These are phyloP conservation scores for Leucogyrophana mollusca DNA, from an alignment of 768 basidiomycete species.

Conservation along the genomic window DNA sequence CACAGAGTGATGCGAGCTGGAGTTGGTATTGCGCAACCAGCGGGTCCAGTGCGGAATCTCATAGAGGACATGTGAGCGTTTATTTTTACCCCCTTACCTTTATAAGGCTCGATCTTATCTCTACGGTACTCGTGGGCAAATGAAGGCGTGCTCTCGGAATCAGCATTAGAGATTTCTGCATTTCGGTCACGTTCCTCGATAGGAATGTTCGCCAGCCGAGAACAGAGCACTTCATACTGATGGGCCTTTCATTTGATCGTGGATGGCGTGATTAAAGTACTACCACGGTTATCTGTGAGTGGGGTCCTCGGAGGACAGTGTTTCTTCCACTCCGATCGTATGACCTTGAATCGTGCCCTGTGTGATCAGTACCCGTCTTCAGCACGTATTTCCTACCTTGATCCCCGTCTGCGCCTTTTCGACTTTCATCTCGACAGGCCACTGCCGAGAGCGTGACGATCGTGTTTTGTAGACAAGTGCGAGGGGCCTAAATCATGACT, in stretches of 20 bases:
- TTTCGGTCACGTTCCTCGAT: not conserved
- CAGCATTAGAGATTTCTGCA: not conserved
- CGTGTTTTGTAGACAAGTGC: too few relatives aligned
- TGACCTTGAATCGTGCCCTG: not conserved
- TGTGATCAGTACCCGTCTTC: slow-evolving; percentile 81
- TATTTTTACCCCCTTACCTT: slow-evolving; percentile 11
- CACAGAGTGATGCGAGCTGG: slow-evolving; percentile 8
- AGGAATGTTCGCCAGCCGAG: not conserved
- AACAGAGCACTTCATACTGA: too few relatives aligned
- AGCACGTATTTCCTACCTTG: too few relatives aligned
- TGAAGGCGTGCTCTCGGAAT: not conserved
- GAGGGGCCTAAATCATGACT: too few relatives aligned
- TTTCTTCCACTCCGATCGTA: not conserved
- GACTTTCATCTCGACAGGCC: slow-evolving; percentile 93
- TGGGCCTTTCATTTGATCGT: too few relatives aligned
- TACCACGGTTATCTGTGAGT: slow-evolving; percentile 60
- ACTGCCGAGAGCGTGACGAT: slow-evolving; percentile 94
- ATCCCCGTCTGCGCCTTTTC: too few relatives aligned
- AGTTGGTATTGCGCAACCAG: slow-evolving; percentile 18
- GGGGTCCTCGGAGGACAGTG: slow-evolving; percentile 18
- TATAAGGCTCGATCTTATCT: slow-evolving; percentile 1
- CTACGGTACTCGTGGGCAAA: too few relatives aligned
- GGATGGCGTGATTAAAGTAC: not conserved
- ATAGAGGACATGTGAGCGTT: slow-evolving; percentile 11
- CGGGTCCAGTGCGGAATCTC: too few relatives aligned